These are phyloP conservation scores for Cutaneotrichosporon cavernicola DNA, from an alignment of 1,284 basidiomycete genomes.

Conservation along the genomic window DNA sequence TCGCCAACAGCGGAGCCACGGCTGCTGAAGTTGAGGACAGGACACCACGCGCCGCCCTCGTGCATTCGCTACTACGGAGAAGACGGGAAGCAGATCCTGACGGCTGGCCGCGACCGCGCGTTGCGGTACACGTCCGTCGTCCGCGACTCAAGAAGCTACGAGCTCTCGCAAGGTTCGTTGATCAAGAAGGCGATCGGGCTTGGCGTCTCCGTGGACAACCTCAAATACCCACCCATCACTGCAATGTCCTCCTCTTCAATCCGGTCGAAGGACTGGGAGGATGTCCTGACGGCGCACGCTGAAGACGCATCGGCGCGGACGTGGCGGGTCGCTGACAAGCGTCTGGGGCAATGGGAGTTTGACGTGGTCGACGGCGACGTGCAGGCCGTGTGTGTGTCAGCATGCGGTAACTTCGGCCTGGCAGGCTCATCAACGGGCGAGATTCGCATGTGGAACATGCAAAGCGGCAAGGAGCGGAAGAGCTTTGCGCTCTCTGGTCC, in stretches of 20 bases:
- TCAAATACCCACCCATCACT: slow-evolving; percentile 78
- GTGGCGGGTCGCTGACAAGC: slow-evolving; percentile 82
- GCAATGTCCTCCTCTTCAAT: slow-evolving; percentile 75
- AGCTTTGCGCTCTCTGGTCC: slow-evolving; percentile 62
- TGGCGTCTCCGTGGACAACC: slow-evolving; percentile 71
- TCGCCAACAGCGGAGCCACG: slow-evolving; percentile 80
- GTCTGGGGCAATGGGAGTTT: slow-evolving; percentile 67
- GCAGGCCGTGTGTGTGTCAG: slow-evolving; percentile 83
- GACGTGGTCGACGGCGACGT: slow-evolving; percentile 45
- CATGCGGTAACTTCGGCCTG: slow-evolving; percentile 94
- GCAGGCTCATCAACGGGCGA: slow-evolving; percentile 74
- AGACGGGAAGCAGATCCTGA: slow-evolving; percentile 91
- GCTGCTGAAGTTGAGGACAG: slow-evolving; percentile 85
- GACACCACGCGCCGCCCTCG: slow-evolving; percentile 87
- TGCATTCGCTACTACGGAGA: slow-evolving; percentile 92
- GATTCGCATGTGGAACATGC: slow-evolving; percentile 91
- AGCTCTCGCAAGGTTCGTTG: slow-evolving; percentile 91
- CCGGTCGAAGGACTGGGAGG: slow-evolving; percentile 94
- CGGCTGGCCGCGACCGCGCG: slow-evolving; percentile 77
- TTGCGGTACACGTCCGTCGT: slow-evolving; percentile 89
- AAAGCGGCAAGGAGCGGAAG: slow-evolving; percentile 84
- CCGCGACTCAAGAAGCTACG: slow-evolving; percentile 86
- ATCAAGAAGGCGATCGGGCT: slow-evolving; percentile 77
- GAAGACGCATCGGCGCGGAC: slow-evolving; percentile 77
- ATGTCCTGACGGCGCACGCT: slow-evolving; percentile 83